These are phyloP conservation scores for Tricholoma sp. DNA, from an alignment of 768 basidiomycete genomes.

Conservation along the genomic window DNA sequence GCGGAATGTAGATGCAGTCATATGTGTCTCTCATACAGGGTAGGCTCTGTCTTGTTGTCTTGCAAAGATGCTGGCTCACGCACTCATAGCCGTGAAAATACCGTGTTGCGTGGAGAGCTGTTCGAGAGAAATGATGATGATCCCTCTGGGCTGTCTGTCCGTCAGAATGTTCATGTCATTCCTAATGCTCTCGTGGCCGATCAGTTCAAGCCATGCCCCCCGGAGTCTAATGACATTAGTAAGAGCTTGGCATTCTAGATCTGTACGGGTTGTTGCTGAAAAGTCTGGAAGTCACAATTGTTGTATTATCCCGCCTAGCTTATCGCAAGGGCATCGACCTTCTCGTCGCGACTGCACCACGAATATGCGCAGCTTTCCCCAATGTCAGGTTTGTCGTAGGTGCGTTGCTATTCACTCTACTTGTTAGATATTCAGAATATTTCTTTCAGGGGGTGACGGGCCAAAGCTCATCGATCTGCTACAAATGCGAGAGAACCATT, in stretches of 20 bases:
- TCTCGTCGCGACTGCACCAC: conserved; percentile 86
- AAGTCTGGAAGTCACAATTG: conserved; percentile 68
- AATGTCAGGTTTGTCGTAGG: conserved; percentile 88
- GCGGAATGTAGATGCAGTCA: conserved; percentile 88
- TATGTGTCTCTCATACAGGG: conserved; percentile 98
- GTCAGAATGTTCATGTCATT: conserved; percentile 78
- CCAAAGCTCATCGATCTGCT: conserved; percentile 93
- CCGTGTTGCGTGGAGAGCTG: conserved; percentile 80
- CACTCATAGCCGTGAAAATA: conserved; percentile 87
- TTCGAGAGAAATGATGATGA: conserved; percentile 48
- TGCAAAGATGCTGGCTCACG: background rate
- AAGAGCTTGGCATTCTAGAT: conserved; percentile 14
- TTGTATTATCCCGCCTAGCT: conserved; percentile 84
- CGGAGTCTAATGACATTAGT: conserved; percentile 53
- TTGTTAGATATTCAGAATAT: background rate
- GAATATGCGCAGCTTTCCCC: conserved; percentile 80
- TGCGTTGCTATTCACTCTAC: conserved; percentile 21
- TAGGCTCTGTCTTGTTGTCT: conserved; percentile 27
- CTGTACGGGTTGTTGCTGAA: background rate
- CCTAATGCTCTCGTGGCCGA: conserved; percentile 89
- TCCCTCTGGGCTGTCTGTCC: conserved; percentile 39
- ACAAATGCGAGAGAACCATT: conserved; percentile 91
- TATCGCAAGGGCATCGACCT: conserved; percentile 97
- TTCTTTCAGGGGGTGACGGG: conserved; percentile 78
- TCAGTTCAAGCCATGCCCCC: conserved; percentile 69